phyloP scores from a whole-genome alignment of 257 asterid species.

The Nicotiana tomentosiformis region DNA sequence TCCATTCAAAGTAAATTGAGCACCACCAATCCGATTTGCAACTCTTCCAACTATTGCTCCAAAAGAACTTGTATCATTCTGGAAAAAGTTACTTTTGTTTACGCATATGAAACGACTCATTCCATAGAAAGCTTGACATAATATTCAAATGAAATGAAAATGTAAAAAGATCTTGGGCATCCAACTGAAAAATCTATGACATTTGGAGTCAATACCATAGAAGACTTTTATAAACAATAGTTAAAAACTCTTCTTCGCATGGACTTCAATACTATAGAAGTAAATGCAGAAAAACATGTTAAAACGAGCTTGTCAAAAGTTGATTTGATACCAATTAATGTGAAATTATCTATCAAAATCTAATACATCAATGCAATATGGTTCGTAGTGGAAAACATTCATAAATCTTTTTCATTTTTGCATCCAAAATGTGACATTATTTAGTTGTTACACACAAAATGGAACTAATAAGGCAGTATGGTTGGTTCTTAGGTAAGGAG shows the following conservation, averaged over 20 bases:
- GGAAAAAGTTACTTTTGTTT: constrained; percentile 9
- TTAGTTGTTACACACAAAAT: background rate
- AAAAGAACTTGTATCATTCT: constrained; percentile 50
- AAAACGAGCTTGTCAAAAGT: background rate
- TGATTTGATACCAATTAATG: background rate
- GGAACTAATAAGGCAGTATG: no score
- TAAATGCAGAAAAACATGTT: background rate
- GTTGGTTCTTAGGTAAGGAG: no score
- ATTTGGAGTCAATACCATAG: no score
- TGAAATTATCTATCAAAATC: background rate
- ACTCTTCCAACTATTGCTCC: constrained; percentile 84
- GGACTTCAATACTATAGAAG: no score
- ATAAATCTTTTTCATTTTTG: background rate
- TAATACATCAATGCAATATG: background rate
- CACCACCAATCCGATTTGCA: constrained; percentile 76
- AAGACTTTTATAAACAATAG: no score
- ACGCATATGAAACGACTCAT: background rate
- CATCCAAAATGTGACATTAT: background rate
- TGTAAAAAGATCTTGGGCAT: no score
- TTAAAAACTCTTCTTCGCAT: no score
- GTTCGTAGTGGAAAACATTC: background rate
- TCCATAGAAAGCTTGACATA: no score
- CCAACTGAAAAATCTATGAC: no score
- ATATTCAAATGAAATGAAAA: no score
- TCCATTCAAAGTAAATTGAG: constrained; percentile 61